phyloP scores from a whole-genome alignment of 768 basidiomycete genomes.

The Lactarius hengduanensis region DNA sequence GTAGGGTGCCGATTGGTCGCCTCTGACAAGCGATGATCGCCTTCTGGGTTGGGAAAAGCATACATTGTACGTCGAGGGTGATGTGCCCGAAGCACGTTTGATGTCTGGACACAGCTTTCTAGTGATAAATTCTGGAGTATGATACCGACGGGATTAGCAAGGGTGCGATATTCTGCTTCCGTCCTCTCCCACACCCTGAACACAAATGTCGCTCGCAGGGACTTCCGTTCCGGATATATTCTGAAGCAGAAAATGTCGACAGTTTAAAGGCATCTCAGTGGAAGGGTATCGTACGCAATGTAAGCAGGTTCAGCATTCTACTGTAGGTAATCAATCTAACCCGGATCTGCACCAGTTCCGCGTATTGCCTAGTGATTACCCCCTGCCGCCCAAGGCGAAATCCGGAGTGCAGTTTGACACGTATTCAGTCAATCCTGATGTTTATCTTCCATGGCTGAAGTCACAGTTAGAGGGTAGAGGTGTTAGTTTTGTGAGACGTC shows the following conservation, averaged over 20 bases:
- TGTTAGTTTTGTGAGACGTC: constrained; percentile 45
- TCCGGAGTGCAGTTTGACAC: constrained; percentile 47
- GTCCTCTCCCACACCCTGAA: neutral
- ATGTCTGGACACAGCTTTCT: neutral
- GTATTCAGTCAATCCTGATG: constrained; percentile 48
- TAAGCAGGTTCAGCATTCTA: constrained; percentile 29
- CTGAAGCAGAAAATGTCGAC: constrained; percentile 27
- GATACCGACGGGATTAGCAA: constrained; percentile 44
- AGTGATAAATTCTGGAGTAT: constrained; percentile 50
- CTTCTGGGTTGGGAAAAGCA: constrained; percentile 40
- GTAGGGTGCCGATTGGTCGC: constrained; percentile 50
- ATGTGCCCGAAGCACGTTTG: constrained; percentile 1
- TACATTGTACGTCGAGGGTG: constrained; percentile 41
- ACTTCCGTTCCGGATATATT: constrained; percentile 40
- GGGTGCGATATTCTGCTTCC: constrained; percentile 33
- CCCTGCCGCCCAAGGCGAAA: constrained; percentile 36
- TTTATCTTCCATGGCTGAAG: constrained; percentile 52
- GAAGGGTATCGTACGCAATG: constrained; percentile 40
- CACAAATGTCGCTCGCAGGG: constrained; percentile 31
- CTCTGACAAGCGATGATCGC: constrained; percentile 38
- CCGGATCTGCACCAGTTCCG: constrained; percentile 16
- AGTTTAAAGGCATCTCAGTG: constrained; percentile 37
- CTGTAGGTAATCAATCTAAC: neutral
- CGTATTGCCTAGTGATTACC: constrained; percentile 35
- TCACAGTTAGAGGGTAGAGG: constrained; percentile 40